Conservation (phyloP, 345 rosid genomes). For the Eucalyptus globulus region DNA sequence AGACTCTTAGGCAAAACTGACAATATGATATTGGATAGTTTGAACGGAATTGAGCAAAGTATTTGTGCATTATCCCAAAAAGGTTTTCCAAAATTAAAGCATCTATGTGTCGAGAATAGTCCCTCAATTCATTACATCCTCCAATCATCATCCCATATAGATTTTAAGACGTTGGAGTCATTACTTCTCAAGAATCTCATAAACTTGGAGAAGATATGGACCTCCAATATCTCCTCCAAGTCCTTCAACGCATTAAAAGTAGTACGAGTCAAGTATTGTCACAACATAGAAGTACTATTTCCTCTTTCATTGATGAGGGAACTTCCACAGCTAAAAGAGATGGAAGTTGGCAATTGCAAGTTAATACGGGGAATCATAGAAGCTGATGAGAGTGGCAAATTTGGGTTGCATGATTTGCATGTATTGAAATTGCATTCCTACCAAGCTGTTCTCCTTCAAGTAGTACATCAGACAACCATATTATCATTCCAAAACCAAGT, state of each 20-base stretch:
- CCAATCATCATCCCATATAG: background rate
- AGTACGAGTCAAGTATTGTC: background rate
- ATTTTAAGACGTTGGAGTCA: background rate
- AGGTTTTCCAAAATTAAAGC: background rate
- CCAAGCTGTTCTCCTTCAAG: no score
- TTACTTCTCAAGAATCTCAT: background rate
- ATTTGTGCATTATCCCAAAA: accelerated
- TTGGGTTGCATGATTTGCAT: background rate
- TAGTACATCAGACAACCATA: background rate
- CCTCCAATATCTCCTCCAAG: background rate
- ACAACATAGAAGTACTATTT: background rate
- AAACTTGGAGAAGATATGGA: background rate
- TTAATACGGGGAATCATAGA: background rate
- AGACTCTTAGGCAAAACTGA: background rate
- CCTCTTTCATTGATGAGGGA: background rate
- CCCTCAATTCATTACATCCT: background rate
- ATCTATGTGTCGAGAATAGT: accelerated
- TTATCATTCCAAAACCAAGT: background rate
- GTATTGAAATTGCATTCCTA: no score
- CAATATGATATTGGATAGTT: no score
- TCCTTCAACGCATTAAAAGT: background rate
- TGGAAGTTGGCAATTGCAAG: background rate
- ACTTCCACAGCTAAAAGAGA: background rate
- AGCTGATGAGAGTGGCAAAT: background rate
- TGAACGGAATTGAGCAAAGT: background rate